Evolutionary conservation across 768 basidiomycete genomes (phyloP).

Genomic region (Leccinum uliginosum): DNA sequence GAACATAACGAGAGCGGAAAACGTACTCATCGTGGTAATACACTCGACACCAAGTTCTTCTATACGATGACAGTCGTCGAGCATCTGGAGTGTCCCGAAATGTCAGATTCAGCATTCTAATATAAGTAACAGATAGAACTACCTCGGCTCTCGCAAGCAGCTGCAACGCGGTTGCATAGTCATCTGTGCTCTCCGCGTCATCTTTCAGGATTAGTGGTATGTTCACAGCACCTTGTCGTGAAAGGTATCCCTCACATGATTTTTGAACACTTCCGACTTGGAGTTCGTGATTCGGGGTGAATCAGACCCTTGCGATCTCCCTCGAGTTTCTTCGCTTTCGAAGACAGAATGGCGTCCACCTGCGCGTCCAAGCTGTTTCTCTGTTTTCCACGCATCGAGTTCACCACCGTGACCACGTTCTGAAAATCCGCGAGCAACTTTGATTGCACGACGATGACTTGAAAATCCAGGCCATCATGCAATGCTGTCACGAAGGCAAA

Average conservation of each 20-base stretch:
- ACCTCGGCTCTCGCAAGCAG: slow-evolving; percentile 57
- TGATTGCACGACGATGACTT: slow-evolving; percentile 82
- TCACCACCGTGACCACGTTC: slow-evolving; percentile 39
- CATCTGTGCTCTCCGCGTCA: slow-evolving; percentile 53
- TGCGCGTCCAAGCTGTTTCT: slow-evolving; percentile 62
- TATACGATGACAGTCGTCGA: slow-evolving; percentile 63
- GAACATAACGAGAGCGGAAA: not conserved
- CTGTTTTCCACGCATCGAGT: slow-evolving; percentile 48
- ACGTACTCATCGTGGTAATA: slow-evolving; percentile 87
- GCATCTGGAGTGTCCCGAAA: slow-evolving; percentile 63
- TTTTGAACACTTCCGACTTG: slow-evolving; percentile 84
- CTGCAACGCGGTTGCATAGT: slow-evolving; percentile 67
- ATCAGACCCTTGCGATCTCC: slow-evolving; percentile 48
- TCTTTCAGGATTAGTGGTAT: slow-evolving; percentile 84
- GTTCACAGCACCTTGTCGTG: slow-evolving; percentile 80
- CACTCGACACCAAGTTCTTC: slow-evolving; percentile 81
- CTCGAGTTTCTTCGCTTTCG: slow-evolving; percentile 43
- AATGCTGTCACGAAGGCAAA: slow-evolving; percentile 47
- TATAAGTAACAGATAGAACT: slow-evolving; percentile 15
- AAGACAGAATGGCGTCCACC: slow-evolving; percentile 56
- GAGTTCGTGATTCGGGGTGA: not conserved
- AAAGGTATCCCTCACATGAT: slow-evolving; percentile 65
- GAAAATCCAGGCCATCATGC: slow-evolving; percentile 84
- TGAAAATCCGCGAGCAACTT: slow-evolving; percentile 61
- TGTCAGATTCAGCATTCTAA: slow-evolving; percentile 1